These are phyloP conservation scores for Abelmoschus esculentus DNA, from an alignment of 345 rosid species.

Conservation along the genomic window DNA sequence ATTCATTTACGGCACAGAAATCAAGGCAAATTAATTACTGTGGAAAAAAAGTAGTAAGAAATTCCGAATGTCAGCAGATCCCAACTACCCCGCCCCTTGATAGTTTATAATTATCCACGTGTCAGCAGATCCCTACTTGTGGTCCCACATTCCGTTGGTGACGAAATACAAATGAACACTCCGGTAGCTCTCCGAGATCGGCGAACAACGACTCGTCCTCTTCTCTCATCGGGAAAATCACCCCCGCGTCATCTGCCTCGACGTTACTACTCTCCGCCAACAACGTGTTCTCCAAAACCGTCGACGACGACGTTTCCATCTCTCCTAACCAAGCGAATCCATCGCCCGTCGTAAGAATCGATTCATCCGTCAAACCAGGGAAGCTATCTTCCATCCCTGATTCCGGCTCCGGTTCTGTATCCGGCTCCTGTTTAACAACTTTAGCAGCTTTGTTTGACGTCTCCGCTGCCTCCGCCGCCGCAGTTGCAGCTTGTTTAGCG, in stretches of 20 bases:
- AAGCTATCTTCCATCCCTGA: constrained; percentile 37
- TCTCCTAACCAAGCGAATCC: constrained; percentile 82
- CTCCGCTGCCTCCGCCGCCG: neutral
- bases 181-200: constrained; percentile 97
- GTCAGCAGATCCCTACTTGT: constrained; percentile 65
- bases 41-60: constrained; percentile 2
- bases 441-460: constrained; percentile 12
- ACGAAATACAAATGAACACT: constrained; percentile 74
- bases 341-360: constrained; percentile 37
- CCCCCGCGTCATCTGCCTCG: constrained; percentile 30
- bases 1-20: constrained; percentile 37
- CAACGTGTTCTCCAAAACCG: constrained; percentile 59
- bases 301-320: constrained; percentile 70
- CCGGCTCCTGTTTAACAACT: constrained; percentile 17
- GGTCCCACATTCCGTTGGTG: constrained; percentile 61
- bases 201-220: constrained; percentile 95
- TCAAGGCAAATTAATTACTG: constrained; percentile 24
- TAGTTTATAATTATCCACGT: constrained; percentile 17
- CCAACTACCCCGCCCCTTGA: too few relatives aligned
- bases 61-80: neutral
- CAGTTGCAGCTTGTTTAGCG: constrained; percentile 6
- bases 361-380: constrained; percentile 38
- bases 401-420: constrained; percentile 25
- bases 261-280: constrained; percentile 32
- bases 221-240: constrained; percentile 59